Conservation (phyloP, 2,329 filamentous ascomycete genomes). For the Pseudogymnoascus sp. region DNA sequence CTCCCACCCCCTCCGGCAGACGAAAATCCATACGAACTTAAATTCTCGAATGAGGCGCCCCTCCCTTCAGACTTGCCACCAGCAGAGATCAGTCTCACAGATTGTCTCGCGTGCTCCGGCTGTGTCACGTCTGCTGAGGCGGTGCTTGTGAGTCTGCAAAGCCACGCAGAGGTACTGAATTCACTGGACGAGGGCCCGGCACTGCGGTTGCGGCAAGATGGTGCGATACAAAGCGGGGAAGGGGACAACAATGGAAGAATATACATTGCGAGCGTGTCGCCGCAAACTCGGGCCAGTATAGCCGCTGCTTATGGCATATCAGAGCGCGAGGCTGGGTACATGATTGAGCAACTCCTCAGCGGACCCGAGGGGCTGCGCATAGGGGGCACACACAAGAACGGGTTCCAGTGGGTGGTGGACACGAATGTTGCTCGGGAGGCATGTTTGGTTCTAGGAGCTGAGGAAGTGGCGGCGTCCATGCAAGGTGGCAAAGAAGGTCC, state of each 20-base stretch:
- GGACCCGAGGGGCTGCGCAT: conserved; percentile 60
- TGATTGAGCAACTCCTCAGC: conserved; percentile 74
- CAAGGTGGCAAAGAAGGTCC: conserved; percentile 19
- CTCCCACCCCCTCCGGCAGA: conserved; percentile 57
- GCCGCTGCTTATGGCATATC: conserved; percentile 74
- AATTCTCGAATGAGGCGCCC: conserved; percentile 74
- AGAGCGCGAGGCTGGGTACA: conserved; percentile 65
- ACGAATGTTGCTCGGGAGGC: conserved; percentile 78
- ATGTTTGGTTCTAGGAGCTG: conserved; percentile 70
- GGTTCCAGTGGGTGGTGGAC: conserved; percentile 84
- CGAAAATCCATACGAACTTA: conserved; percentile 66
- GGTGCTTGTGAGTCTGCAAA: conserved; percentile 90
- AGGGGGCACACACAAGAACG: conserved; percentile 65
- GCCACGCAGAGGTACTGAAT: conserved; percentile 80
- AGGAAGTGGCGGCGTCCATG: conserved; percentile 53
- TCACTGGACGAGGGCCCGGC: conserved; percentile 64
- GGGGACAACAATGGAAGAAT: conserved; percentile 59
- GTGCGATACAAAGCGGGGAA: conserved; percentile 21
- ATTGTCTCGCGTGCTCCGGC: conserved; percentile 94
- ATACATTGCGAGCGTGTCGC: conserved; percentile 87
- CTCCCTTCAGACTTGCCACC: conserved; percentile 52
- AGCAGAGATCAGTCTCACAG: conserved; percentile 89
- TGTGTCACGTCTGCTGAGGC: conserved; percentile 97
- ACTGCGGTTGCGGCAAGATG: conserved; percentile 19
- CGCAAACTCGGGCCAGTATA: conserved; percentile 81